Conservation (phyloP, 257 asterid genomes). For the Capsicum rhomboideum region DNA sequence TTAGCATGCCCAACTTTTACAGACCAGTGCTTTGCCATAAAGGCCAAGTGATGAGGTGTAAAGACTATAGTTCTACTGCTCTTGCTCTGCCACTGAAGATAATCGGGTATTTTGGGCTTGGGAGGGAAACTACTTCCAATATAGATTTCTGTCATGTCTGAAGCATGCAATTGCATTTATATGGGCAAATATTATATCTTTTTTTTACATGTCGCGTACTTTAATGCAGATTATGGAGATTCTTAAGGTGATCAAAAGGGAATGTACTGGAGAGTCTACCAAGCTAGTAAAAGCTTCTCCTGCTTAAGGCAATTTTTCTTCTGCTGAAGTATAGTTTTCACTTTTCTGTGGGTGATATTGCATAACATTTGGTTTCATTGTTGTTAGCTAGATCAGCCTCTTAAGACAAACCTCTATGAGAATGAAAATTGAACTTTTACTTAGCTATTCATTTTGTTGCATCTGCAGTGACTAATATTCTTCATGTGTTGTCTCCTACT, state of each 20-base stretch:
- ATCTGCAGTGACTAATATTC: background rate
- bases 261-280: constrained; percentile 66
- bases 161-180: constrained; percentile 1
- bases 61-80: background rate
- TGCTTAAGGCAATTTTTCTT: constrained; percentile 8
- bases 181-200: background rate
- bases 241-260: constrained; percentile 73
- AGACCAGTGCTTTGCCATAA: background rate
- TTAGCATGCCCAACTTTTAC: background rate
- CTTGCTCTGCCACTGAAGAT: background rate
- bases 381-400: background rate
- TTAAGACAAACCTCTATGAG: background rate
- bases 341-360: background rate
- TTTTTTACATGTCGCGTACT: background rate
- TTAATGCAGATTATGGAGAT: constrained; percentile 60
- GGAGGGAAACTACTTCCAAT: background rate
- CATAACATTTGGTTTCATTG: background rate
- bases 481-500: background rate
- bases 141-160: background rate
- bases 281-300: constrained; percentile 20
- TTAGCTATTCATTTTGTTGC: background rate
- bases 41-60: background rate
- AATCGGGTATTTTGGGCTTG: background rate
- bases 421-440: background rate
- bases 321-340: background rate